Conservation (phyloP, 768 basidiomycete genomes). For the Mycena vitilis region DNA sequence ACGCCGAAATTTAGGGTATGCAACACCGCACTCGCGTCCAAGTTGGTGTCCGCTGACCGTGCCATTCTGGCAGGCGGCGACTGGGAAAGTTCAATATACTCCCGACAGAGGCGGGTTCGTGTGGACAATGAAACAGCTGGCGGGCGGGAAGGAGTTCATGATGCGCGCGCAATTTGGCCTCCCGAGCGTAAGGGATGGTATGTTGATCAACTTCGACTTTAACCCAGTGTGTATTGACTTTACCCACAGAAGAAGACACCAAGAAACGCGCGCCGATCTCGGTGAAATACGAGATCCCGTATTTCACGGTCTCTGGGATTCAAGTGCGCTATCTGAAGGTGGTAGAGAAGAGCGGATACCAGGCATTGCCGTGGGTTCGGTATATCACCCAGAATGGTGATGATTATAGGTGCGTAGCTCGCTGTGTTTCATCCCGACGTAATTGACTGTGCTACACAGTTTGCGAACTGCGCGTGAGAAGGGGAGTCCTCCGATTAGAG, state of each 20-base stretch:
- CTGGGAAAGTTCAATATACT: slow-evolving; percentile 94
- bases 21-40: slow-evolving; percentile 5
- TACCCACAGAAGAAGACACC: slow-evolving; percentile 69
- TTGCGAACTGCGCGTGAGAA: slow-evolving; percentile 81
- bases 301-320: slow-evolving; percentile 96
- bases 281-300: slow-evolving; percentile 98
- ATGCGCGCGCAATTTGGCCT: slow-evolving; percentile 98
- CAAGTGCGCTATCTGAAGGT: slow-evolving; percentile 98
- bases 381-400: slow-evolving; percentile 94
- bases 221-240: slow-evolving; percentile 1
- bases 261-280: slow-evolving; percentile 95
- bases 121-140: slow-evolving; percentile 99
- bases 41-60: not conserved
- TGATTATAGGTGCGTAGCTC: slow-evolving; percentile 76
- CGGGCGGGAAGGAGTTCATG: slow-evolving; percentile 93
- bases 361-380: slow-evolving; percentile 94
- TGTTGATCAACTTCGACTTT: slow-evolving; percentile 1
- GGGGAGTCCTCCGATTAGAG: slow-evolving; percentile 68
- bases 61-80: slow-evolving; percentile 73
- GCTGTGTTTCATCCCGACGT: slow-evolving; percentile 9
- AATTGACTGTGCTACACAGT: slow-evolving; percentile 52
- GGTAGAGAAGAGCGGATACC: slow-evolving; percentile 98
- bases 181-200: slow-evolving; percentile 91
- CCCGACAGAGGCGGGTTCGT: slow-evolving; percentile 98
- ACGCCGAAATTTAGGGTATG: slow-evolving; percentile 95